phyloP scores from a whole-genome alignment of 2,329 filamentous ascomycete species.

The Xylaria sp. region DNA sequence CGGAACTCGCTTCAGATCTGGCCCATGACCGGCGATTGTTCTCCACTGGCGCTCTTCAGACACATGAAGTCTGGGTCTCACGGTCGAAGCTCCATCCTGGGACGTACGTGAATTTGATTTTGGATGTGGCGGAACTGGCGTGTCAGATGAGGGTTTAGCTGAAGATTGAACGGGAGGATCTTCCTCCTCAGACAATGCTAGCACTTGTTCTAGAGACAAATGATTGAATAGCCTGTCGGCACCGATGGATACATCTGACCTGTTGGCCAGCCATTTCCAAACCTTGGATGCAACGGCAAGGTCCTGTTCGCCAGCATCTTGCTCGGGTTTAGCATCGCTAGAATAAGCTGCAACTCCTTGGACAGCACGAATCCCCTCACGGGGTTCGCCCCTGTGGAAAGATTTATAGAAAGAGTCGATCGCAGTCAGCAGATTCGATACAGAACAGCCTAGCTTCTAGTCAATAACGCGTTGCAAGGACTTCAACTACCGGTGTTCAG shows the following conservation, averaged over 20 bases:
- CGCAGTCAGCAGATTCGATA: slow-evolving; percentile 43
- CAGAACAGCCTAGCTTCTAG: slow-evolving; percentile 45
- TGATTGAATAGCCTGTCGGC: slow-evolving; percentile 51
- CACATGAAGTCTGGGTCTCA: slow-evolving; percentile 56
- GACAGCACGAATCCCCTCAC: background rate
- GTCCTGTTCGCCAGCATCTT: slow-evolving; percentile 41
- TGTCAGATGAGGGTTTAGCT: slow-evolving; percentile 3
- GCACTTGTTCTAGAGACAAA: slow-evolving; percentile 55
- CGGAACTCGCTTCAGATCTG: slow-evolving; percentile 68
- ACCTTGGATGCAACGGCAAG: slow-evolving; percentile 54
- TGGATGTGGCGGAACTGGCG: background rate
- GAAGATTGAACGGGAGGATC: slow-evolving; percentile 22
- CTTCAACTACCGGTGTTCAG: background rate
- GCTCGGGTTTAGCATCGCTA: slow-evolving; percentile 17
- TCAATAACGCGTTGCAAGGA: slow-evolving; percentile 35
- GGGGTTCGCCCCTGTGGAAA: background rate
- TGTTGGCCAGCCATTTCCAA: slow-evolving; percentile 56
- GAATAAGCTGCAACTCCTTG: background rate
- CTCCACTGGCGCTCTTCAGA: slow-evolving; percentile 69
- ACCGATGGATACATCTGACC: slow-evolving; percentile 56
- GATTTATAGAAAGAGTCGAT: slow-evolving; percentile 46
- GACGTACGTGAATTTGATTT: slow-evolving; percentile 1
- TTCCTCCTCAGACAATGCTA: slow-evolving; percentile 52
- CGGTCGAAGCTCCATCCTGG: slow-evolving; percentile 18
- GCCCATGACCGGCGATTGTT: slow-evolving; percentile 67